Evolutionary conservation across 2,329 filamentous ascomycete species (phyloP), one percentile per base, ranked within the genome.

Genomic region (Bipolaris cookei): DNA sequence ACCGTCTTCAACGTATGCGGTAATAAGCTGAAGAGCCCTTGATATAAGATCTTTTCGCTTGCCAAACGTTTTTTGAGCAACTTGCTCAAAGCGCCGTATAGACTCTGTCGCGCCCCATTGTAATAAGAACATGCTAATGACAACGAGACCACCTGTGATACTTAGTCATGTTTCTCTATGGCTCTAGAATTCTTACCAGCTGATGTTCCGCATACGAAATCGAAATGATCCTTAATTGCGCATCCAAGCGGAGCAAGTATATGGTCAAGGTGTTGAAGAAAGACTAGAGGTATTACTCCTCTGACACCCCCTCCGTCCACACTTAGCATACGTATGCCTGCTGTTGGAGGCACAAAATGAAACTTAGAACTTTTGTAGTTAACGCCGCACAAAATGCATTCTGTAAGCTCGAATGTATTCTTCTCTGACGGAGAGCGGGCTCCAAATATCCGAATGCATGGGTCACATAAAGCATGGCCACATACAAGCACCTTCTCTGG

Each of bases 121-220:
- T 53, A 71, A 63, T 4, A 73, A 43, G 47, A 74, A 74, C 8
- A 73, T 46, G 1, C 67, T 63, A 34, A 75, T 64, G 4, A 56
- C 46, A 35, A 75, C 62, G 2, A 72, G 56, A 7, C 71, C 67
- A 43, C 70, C 70, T 74, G 43, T 39, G 16, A 20, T 18, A 1
- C 20, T n/a, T n/a, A n/a, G n/a, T n/a, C n/a, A n/a, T n/a, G n/a
- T n/a, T n/a, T n/a, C n/a, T n/a, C n/a, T n/a, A n/a, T n/a, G n/a
- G n/a, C n/a, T n/a, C n/a, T n/a, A n/a, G 35, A 25, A 30, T 34
- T 35, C 44, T 52, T 47, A 62, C 59, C 45, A n/a, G 56, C 47
- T 45, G 45, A 62, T 28, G 50, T 62, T 5, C 59, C 50, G 39
- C 49, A 62, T 13, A 57, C 41, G 37, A 43, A 62, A 48, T 62